A percentile compares a stretch with the other conserved stretches of the same genome.
Evolutionary conservation across 1,284 basidiomycete species (phyloP).

Genomic region (Phaffia rhodozyma): DNA sequence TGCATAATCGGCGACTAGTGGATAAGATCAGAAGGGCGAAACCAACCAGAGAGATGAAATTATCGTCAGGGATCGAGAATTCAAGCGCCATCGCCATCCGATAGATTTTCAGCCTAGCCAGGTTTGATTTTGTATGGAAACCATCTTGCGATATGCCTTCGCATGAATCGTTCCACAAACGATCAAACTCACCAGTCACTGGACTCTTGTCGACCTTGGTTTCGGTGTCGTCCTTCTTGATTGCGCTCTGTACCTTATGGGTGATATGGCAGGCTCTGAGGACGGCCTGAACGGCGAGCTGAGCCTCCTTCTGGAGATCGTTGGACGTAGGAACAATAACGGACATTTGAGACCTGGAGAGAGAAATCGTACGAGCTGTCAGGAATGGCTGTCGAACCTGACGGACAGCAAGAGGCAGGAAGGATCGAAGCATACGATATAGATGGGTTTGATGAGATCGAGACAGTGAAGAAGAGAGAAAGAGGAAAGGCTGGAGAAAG

Average conservation of each 20-base stretch:
- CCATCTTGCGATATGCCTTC: background rate
- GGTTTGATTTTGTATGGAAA: slow-evolving; percentile 9
- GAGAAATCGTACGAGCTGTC: no score
- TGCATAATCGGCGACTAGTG: slow-evolving; percentile 72
- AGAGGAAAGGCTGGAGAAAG: no score
- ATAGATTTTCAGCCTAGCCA: background rate
- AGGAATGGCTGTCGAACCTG: no score
- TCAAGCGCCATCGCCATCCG: background rate
- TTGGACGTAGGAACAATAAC: background rate
- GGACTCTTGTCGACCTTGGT: slow-evolving; percentile 91
- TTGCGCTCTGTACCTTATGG: slow-evolving; percentile 71
- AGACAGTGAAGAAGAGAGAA: no score
- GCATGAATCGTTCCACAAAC: background rate
- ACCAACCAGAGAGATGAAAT: slow-evolving; percentile 9
- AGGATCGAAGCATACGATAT: no score
- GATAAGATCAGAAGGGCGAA: background rate
- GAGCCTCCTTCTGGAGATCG: slow-evolving; percentile 25
- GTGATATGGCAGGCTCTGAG: slow-evolving; percentile 75
- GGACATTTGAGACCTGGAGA: no score
- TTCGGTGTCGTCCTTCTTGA: slow-evolving; percentile 75
- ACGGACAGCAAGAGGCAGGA: no score
- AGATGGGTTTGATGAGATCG: no score
- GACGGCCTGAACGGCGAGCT: slow-evolving; percentile 79
- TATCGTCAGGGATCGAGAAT: background rate
- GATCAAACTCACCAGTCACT: slow-evolving; percentile 62